Evolutionary conservation across 805 yeast species (phyloP), one percentile per base, ranked within the genome.

Genomic region (Saccharomycopsis fibuligera): DNA sequence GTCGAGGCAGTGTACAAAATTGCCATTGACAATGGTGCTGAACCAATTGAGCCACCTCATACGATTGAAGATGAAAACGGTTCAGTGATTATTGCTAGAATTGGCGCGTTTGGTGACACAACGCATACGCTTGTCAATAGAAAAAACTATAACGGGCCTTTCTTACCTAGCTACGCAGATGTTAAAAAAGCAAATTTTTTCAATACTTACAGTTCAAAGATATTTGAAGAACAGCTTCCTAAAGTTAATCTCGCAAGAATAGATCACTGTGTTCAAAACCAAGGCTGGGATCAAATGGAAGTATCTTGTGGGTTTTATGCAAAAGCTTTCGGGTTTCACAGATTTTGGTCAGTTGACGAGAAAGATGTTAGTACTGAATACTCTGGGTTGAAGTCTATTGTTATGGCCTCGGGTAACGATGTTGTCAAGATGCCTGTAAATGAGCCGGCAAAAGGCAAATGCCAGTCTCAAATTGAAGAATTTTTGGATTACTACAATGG

Each of bases 341-440:
- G 79, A 59, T 86, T 78, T 61, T 85, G 95, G 93, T 82, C 91
- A 0, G 95, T 84, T 10, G 95, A 86, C 61, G 95, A 87, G 54
- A 70, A 69, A 41, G 85, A 81, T 55, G 76, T 87, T n/a, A 71
- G 74, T 44, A 86, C 96, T 0, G 78, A 76, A 46, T 78, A 68
- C 55, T 76, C 89, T 1, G 85, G 93, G 0, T 72, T 86, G 48
- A 71, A 76, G 47, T 83, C 95, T 10, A 75, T 79, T 22, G 95
- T 87, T 12, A 82, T 87, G 89, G 77, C 90, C 0, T 78, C 85
- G 5, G 76, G 80, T 55, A 86, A 82, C 14, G 62, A 58, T 35
- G 74, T 86, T 54, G 44, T 52, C 21, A 84, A 85, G 62, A 80
- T 87, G 79, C 95, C 96, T 14, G 75, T 87, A 44, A 87, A 86